phyloP scores from a whole-genome alignment of 345 rosid species.

The Aquilaria malaccensis region DNA sequence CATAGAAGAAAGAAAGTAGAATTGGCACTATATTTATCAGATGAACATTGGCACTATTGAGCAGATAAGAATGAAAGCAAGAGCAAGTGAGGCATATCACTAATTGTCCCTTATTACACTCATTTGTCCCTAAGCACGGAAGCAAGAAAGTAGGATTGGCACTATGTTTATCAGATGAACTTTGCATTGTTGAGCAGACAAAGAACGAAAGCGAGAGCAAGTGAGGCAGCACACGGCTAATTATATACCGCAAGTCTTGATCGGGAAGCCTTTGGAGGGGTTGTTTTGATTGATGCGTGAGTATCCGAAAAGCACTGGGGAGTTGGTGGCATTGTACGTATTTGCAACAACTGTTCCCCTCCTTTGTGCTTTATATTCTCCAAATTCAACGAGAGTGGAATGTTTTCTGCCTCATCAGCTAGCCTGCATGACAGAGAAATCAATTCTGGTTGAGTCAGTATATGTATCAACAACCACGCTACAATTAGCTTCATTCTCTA shows the following conservation, averaged over 20 bases:
- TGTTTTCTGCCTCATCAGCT: conserved; percentile 54
- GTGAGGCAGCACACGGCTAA: background rate
- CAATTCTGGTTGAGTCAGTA: background rate
- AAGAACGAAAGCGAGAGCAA: background rate
- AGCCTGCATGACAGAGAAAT: conserved; percentile 22
- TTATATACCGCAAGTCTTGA: conserved; percentile 55
- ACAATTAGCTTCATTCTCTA: background rate
- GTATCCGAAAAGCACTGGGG: conserved; percentile 93
- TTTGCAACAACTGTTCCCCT: conserved; percentile 49
- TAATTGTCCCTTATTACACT: background rate
- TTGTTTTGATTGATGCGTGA: conserved; percentile 25
- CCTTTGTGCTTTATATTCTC: conserved; percentile 48
- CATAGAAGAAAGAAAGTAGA: background rate
- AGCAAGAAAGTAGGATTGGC: background rate
- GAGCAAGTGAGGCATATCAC: background rate
- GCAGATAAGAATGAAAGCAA: background rate
- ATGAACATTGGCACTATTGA: background rate
- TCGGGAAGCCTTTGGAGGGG: conserved; percentile 38
- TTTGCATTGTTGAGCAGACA: background rate
- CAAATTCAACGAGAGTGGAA: conserved; percentile 39
- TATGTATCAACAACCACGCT: background rate
- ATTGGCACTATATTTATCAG: background rate
- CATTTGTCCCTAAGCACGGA: background rate
- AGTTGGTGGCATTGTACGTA: conserved; percentile 91
- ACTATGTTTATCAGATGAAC: background rate